phyloP scores from a whole-genome alignment of 164 flowering plant genomes.

The Chloranthus sessilifolius region DNA sequence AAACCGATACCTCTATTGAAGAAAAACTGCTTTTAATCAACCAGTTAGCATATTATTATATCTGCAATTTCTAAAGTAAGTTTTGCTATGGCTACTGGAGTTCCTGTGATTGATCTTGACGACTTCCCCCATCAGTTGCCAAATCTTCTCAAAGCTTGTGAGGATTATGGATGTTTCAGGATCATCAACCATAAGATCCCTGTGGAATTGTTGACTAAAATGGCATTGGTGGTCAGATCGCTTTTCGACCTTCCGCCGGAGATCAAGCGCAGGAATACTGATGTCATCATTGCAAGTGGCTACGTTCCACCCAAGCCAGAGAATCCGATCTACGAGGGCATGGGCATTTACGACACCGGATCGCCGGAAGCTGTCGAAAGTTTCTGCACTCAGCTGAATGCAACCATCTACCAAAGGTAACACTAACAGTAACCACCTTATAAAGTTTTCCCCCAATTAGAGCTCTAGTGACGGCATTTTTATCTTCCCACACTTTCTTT shows the following conservation, averaged over 20 bases:
- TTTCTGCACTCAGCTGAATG: constrained; percentile 50
- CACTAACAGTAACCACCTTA: too few species aligned
- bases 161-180: constrained; percentile 73
- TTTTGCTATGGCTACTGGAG: constrained; percentile 2
- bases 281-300: constrained; percentile 58
- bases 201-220: constrained; percentile 32
- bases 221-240: constrained; percentile 47
- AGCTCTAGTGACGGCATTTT: too few species aligned
- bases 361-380: constrained; percentile 30
- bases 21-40: too few species aligned
- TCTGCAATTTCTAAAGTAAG: too few species aligned
- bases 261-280: constrained; percentile 49
- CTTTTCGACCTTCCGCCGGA: constrained; percentile 58
- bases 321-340: constrained; percentile 66
- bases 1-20: too few species aligned
- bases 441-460: too few species aligned
- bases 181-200: constrained; percentile 51
- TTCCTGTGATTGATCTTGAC: constrained; percentile 58
- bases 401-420: constrained; percentile 53
- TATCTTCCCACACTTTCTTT: too few species aligned
- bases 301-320: constrained; percentile 41
- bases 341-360: constrained; percentile 57
- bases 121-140: constrained; percentile 18
- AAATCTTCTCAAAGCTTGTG: constrained; percentile 43
- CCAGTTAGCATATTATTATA: too few species aligned